Evolutionary conservation across 106 monocot species (phyloP), one percentile per base, ranked within the genome.

Genomic region (Amphibolis antarctica): DNA sequence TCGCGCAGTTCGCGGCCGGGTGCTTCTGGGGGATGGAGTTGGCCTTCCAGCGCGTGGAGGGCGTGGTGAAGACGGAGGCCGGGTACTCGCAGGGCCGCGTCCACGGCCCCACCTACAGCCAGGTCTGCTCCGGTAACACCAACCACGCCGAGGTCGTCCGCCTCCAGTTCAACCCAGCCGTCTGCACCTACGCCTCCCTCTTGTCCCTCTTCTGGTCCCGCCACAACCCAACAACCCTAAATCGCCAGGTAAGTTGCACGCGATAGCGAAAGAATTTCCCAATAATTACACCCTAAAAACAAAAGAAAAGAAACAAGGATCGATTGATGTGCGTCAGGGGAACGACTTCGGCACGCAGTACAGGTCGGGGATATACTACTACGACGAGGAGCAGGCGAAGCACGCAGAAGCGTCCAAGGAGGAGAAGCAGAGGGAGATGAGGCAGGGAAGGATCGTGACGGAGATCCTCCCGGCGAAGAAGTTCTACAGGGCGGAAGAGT

Each of bases 1-100:
- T 83, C 51, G 82, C 86, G 28, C 86, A 83, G 72, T 83, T 87
- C 69, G 87, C 57, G 17, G 83, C 87, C 0, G 87, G 87, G 1
- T 87, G 87, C 77, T 87, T 87, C 75, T 87, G 87, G 87, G 80
- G 87, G 12, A 71, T 83, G 70, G 87, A 87, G 80, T 77, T 87
- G n/a, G 80, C 80, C 18, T 87, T 83, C 75, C 87, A 87, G 75
- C 59, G 87, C 5, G 52, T 87, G 5, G 66, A 48, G 27, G 87
- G 87, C 30, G 87, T 87, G 46, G 69, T 24, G 57, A 82, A 83
- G 74, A 85, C 93, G 43, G 93, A 93, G 81, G 88, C 83, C 27
- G 93, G 93, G 11, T 93, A 83, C 76, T 74, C 83, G 19, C 93
- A 93, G 78, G 93, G 93, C 44, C 64, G 73, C 49, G 19, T 77